Base-by-base conservation (phyloP, 805 yeast species). In the Starmerella bombi region DNA sequence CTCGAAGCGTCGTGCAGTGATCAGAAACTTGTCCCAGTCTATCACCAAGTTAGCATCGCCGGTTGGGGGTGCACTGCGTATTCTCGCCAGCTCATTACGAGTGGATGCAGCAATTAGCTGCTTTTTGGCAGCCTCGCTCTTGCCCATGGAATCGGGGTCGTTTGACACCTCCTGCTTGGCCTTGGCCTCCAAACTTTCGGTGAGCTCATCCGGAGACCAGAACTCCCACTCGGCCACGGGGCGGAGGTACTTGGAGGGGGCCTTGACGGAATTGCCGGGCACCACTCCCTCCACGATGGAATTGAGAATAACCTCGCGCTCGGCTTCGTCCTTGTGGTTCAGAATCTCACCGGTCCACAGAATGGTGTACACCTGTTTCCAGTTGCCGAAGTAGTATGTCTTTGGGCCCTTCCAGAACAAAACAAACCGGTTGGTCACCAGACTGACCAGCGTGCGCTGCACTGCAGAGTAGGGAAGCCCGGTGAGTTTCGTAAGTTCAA, bases 261-360 rank as follows among this genome's bases (percentile, higher is more conserved):
- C n/a, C 20, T 32, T 19, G 10, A 14, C 25, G 10, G 7, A 10
- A 10, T n/a, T 21, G 7, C n/a, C 15, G 27, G 35, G 35, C 8
- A 32, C 15, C 18, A 20, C 10, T 4, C 35, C 35, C 17, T 32
- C 35, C 10, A 21, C 17, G 10, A 28, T n/a, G 23, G 22, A 5
- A 5, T 21, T 5, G 5, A 20, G 10, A 20, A 32, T 10, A 5
- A 21, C 19, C 1, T 38, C 38, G n/a, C 19, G 16, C 19, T 10
- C 25, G 12, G 32, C 29, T 16, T 79, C 83, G 3, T 62, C 58
- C 2, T 73, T 62, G 4, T 74, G 10, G 66, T 37, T 69, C 58
- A 84, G 65, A 44, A 85, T 74, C 40, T 80, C 81, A 32, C 94
- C 96, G 6, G 85, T 66, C 59, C 85, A 82, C 15, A 85, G 58